These are phyloP conservation scores for Suillus spraguei DNA, from an alignment of 768 basidiomycete genomes.

Conservation along the genomic window DNA sequence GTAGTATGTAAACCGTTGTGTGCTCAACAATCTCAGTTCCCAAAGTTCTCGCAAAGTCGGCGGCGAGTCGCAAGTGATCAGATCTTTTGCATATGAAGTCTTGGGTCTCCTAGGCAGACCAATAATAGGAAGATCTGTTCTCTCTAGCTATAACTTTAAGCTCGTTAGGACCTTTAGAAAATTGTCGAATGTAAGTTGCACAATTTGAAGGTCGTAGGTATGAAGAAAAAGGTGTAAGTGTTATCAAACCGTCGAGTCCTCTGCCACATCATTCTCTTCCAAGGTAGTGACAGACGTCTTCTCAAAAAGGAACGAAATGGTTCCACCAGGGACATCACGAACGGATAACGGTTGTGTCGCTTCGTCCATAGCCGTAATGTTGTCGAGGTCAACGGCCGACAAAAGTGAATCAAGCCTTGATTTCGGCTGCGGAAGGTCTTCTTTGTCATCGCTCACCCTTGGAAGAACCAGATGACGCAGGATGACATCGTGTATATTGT, in stretches of 20 bases:
- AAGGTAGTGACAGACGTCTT: constrained; percentile 40
- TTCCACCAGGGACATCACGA: constrained; percentile 59
- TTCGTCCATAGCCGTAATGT: constrained; percentile 41
- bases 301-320: constrained; percentile 78
- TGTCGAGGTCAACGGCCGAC: constrained; percentile 51
- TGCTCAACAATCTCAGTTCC: not conserved
- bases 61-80: not conserved
- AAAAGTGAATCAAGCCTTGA: constrained; percentile 38
- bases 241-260: not conserved
- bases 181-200: not conserved
- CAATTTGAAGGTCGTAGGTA: constrained; percentile 1
- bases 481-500: constrained; percentile 65
- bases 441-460: constrained; percentile 20
- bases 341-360: constrained; percentile 40
- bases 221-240: not conserved
- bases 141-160: not conserved
- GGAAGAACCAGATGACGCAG: constrained; percentile 49
- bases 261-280: constrained; percentile 17
- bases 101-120: not conserved
- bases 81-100: not conserved
- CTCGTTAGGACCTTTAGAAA: not conserved
- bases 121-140: not conserved
- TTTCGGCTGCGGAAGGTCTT: constrained; percentile 19
- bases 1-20: not conserved
- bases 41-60: not conserved